These are phyloP conservation scores for Hypomyces rosellus DNA, from an alignment of 2,329 filamentous ascomycete genomes.

Conservation along the genomic window DNA sequence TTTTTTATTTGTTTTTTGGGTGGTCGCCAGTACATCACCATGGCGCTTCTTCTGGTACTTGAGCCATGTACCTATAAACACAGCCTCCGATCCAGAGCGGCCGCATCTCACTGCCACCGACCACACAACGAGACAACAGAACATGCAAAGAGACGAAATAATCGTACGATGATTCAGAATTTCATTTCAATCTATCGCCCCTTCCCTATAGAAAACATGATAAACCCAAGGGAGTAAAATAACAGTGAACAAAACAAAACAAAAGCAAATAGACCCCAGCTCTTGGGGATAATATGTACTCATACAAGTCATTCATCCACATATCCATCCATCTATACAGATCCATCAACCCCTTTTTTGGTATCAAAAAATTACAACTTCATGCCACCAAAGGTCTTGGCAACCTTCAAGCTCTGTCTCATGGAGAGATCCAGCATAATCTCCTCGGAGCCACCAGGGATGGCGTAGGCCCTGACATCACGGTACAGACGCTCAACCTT, in stretches of 20 bases:
- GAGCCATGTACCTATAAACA: too few relatives aligned
- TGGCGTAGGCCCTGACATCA: constrained; percentile 92
- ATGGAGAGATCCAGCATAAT: constrained; percentile 98
- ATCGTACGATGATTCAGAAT: too few relatives aligned
- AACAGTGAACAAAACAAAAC: background rate
- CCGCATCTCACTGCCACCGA: too few relatives aligned
- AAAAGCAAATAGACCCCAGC: background rate
- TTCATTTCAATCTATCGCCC: too few relatives aligned
- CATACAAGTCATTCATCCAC: constrained; percentile 9
- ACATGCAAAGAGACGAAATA: too few relatives aligned
- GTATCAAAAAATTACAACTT: constrained; percentile 58
- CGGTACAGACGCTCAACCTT: constrained; percentile 94
- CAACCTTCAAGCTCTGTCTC: constrained; percentile 80
- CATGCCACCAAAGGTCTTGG: constrained; percentile 80
- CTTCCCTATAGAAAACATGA: too few relatives aligned
- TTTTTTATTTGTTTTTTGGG: too few relatives aligned
- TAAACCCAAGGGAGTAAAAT: too few relatives aligned
- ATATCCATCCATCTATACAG: background rate
- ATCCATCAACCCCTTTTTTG: background rate
- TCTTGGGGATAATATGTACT: constrained; percentile 1
- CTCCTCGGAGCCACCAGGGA: constrained; percentile 93
- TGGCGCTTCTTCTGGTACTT: too few relatives aligned
- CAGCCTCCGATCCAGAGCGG: too few relatives aligned
- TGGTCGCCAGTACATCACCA: too few relatives aligned
- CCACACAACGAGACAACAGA: too few relatives aligned